These are phyloP conservation scores for Sugiyamaella boreocaroliniensis DNA, from an alignment of 805 yeast species.

Conservation along the genomic window DNA sequence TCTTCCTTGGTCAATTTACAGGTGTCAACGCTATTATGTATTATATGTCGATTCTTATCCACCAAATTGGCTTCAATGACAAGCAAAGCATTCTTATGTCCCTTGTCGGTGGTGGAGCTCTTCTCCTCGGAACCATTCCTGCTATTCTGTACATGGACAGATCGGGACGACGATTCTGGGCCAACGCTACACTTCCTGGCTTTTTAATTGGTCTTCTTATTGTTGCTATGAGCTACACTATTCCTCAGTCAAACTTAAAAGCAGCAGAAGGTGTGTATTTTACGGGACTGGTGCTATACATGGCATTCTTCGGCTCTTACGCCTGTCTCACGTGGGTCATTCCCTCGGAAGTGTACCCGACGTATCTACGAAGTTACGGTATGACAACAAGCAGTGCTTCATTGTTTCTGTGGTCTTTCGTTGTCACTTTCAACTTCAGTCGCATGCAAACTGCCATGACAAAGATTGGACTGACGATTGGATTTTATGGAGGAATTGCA, in stretches of 20 bases:
- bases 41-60: conserved; percentile 54
- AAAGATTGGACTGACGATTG: conserved; percentile 54
- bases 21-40: conserved; percentile 65
- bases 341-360: conserved; percentile 58
- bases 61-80: conserved; percentile 45
- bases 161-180: conserved; percentile 51
- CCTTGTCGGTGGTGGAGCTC: conserved; percentile 60
- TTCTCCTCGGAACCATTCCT: conserved; percentile 58
- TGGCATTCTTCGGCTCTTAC: conserved; percentile 61
- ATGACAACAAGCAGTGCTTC: conserved; percentile 55
- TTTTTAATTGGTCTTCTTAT: conserved; percentile 55
- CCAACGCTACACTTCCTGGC: conserved; percentile 46
- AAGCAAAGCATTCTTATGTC: conserved; percentile 58
- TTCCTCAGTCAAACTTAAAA: conserved; percentile 34
- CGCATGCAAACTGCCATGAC: conserved; percentile 52
- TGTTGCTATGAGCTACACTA: conserved; percentile 51
- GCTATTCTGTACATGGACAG: conserved; percentile 39
- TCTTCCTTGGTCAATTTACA: conserved; percentile 56
- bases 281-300: conserved; percentile 56
- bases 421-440: conserved; percentile 57
- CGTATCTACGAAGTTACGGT: conserved; percentile 54
- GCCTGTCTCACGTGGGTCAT: conserved; percentile 64
- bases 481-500: conserved; percentile 64
- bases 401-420: conserved; percentile 56
- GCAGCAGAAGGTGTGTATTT: conserved; percentile 56